phyloP scores from a whole-genome alignment of 2,329 filamentous ascomycete genomes.

The Cladobotryum protrusum region DNA sequence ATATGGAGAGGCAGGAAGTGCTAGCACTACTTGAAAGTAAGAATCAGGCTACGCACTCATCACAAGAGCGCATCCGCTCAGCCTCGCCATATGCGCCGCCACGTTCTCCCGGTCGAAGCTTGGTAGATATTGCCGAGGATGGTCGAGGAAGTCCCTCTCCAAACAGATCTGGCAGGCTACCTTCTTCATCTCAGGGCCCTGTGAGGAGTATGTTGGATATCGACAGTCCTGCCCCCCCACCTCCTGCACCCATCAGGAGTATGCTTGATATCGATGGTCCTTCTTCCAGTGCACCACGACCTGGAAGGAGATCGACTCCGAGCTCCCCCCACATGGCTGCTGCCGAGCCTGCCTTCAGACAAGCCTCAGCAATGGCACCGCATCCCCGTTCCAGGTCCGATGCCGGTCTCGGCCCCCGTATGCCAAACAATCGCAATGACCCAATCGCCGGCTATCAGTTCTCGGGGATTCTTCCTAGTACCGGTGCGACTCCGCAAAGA shows the following conservation, averaged over 20 bases:
- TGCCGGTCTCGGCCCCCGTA: conserved; percentile 35
- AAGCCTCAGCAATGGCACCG: conserved; percentile 15
- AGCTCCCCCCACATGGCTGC: conserved; percentile 23
- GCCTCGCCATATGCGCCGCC: conserved; percentile 54
- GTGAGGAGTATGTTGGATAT: conserved; percentile 63
- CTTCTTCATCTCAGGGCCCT: conserved; percentile 42
- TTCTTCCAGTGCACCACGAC: conserved; percentile 20
- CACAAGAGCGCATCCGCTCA: conserved; percentile 36
- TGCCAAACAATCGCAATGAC: conserved; percentile 27
- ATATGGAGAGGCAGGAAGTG: conserved; percentile 71
- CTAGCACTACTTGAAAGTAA: conserved; percentile 60
- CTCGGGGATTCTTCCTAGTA: conserved; percentile 47
- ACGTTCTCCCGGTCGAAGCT: conserved; percentile 62
- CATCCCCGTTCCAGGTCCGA: conserved; percentile 53
- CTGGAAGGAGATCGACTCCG: conserved; percentile 28
- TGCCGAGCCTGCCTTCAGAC: conserved; percentile 15
- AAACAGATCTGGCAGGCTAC: conserved; percentile 11
- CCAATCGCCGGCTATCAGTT: conserved; percentile 55
- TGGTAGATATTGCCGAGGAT: conserved; percentile 54
- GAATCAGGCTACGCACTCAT: conserved; percentile 24
- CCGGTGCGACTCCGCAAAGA: conserved; percentile 39
- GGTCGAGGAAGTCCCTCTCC: conserved; percentile 10
- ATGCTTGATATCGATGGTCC: conserved; percentile 46
- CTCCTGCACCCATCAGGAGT: conserved; percentile 38
- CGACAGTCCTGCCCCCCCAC: conserved; percentile 35